Percentiles rank a stretch among this genome's conserved stretches.
Evolutionary conservation across 495 filamentous ascomycete genomes (phyloP).

Genomic region (Hyaloscypha bicolor): DNA sequence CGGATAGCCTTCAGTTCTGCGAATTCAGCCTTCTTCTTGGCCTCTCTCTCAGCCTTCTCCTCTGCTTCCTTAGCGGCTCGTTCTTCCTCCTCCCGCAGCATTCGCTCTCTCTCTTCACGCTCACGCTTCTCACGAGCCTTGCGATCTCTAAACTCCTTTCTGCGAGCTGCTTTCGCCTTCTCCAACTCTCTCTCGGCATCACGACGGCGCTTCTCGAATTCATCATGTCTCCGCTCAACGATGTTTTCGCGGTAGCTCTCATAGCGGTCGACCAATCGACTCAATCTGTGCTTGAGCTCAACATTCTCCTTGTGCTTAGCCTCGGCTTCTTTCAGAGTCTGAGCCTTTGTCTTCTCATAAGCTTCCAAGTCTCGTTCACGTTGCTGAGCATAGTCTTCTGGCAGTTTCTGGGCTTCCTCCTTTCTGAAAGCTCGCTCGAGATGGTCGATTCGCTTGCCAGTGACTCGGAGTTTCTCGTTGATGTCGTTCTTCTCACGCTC

Average conservation of each 20-base stretch:
- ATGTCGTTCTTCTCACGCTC: constrained; percentile 97
- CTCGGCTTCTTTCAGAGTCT: constrained; percentile 79
- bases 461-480: constrained; percentile 84
- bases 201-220: constrained; percentile 91
- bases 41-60: constrained; percentile 73
- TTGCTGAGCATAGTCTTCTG: constrained; percentile 84
- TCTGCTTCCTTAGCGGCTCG: constrained; percentile 75
- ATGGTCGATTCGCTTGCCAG: constrained; percentile 95
- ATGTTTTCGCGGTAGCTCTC: constrained; percentile 78
- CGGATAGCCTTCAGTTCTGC: constrained; percentile 76
- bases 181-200: constrained; percentile 88
- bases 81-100: constrained; percentile 81
- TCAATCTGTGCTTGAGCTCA: constrained; percentile 87
- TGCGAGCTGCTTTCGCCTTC: constrained; percentile 81
- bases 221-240: constrained; percentile 82
- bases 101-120: constrained; percentile 77
- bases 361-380: constrained; percentile 76
- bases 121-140: constrained; percentile 76
- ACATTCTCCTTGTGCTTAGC: constrained; percentile 88
- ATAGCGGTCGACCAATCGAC: constrained; percentile 77
- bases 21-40: constrained; percentile 61
- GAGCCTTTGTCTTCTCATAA: constrained; percentile 75
- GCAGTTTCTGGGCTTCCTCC: constrained; percentile 90
- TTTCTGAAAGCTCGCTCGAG: constrained; percentile 94
- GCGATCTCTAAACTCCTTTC: constrained; percentile 79